Percentiles rank a stretch among this genome's conserved stretches.
phyloP scores from a whole-genome alignment of 2,329 filamentous ascomycete genomes.

The Helotiales sp. region DNA sequence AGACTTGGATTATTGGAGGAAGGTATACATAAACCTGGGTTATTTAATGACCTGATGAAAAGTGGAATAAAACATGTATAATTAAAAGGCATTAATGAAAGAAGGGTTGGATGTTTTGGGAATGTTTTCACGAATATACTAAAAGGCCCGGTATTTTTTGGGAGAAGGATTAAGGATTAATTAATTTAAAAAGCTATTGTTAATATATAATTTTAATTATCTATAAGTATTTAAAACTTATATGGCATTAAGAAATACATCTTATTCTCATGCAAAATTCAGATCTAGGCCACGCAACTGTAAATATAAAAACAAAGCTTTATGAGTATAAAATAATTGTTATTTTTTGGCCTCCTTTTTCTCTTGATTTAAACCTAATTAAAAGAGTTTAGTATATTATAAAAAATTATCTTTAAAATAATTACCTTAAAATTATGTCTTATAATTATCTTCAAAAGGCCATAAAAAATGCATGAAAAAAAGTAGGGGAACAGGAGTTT shows the following conservation, averaged over 20 bases:
- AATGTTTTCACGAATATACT: slow-evolving; percentile 19
- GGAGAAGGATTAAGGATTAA: slow-evolving; percentile 42
- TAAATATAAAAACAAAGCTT: slow-evolving; percentile 15
- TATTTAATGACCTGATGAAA: slow-evolving; percentile 11
- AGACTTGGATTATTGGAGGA: slow-evolving; percentile 26
- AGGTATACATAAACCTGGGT: slow-evolving; percentile 23
- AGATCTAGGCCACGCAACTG: slow-evolving; percentile 6
- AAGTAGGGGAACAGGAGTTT: slow-evolving; percentile 18
- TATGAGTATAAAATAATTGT: slow-evolving; percentile 15
- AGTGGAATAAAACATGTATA: slow-evolving; percentile 15
- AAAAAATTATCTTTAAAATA: slow-evolving; percentile 22
- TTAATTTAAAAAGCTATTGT: slow-evolving; percentile 10
- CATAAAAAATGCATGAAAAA: slow-evolving; percentile 20
- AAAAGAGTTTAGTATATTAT: slow-evolving; percentile 26
- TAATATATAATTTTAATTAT: slow-evolving; percentile 6
- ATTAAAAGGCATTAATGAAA: slow-evolving; percentile 16
- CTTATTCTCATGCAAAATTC: slow-evolving; percentile 6
- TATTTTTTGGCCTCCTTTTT: slow-evolving; percentile 25
- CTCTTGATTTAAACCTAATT: slow-evolving; percentile 22
- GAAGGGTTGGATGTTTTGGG: slow-evolving; percentile 27
- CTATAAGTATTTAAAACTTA: slow-evolving; percentile 7
- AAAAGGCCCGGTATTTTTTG: slow-evolving; percentile 23
- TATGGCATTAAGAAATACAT: slow-evolving; percentile 7
- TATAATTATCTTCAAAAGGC: slow-evolving; percentile 11
- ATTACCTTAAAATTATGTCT: slow-evolving; percentile 14